These are phyloP conservation scores for Austropuccinia psidii DNA, from an alignment of 1,284 basidiomycete species.

Conservation along the genomic window DNA sequence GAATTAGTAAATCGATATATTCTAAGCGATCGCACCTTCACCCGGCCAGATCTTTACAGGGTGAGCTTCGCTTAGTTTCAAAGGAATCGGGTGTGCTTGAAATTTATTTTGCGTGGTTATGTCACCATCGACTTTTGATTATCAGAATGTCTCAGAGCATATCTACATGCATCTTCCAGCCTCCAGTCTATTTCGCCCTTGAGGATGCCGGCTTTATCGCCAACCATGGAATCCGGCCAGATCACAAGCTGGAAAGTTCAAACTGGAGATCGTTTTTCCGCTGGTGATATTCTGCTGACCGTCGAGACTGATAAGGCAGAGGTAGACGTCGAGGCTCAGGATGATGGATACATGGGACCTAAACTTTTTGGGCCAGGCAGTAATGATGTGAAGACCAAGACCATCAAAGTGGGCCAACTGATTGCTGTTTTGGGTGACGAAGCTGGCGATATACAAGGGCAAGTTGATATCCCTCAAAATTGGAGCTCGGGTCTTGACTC, in stretches of 20 bases:
- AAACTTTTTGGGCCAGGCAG: constrained; percentile 42
- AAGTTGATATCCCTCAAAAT: constrained; percentile 43
- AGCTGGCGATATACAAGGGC: constrained; percentile 48
- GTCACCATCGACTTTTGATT: no score
- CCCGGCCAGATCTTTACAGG: no score
- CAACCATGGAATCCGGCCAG: constrained; percentile 44
- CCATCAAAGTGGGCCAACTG: constrained; percentile 47
- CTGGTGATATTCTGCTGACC: constrained; percentile 46
- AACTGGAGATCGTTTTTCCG: constrained; percentile 42
- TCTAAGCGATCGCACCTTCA: no score
- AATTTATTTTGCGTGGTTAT: no score
- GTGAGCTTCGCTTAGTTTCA: no score
- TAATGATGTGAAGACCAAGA: constrained; percentile 45
- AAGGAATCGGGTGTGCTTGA: no score
- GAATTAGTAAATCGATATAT: no score
- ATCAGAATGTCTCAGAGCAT: no score
- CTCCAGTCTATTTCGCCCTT: constrained; percentile 18
- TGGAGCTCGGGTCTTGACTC: constrained; percentile 5
- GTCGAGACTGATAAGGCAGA: constrained; percentile 47
- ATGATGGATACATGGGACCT: constrained; percentile 50
- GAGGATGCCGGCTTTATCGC: constrained; percentile 40
- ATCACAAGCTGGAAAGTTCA: constrained; percentile 40
- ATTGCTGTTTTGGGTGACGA: constrained; percentile 51
- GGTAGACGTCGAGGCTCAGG: constrained; percentile 51
- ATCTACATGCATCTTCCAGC: background rate